Conservation (phyloP, 306 rosid genomes). For the Hippophae tibetana region DNA sequence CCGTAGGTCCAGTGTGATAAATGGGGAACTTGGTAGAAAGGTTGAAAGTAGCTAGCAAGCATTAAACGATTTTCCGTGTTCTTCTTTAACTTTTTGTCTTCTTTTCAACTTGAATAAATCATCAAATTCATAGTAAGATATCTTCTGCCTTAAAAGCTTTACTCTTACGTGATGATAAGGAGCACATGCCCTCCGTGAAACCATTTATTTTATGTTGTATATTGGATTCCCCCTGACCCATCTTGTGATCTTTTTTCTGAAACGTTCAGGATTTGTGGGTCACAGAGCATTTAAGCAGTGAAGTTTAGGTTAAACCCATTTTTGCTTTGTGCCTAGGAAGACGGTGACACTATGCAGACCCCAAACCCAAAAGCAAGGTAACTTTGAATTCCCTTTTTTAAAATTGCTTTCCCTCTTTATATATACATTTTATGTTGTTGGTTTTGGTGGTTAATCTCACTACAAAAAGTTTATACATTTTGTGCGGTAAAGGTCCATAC, state of each 20-base stretch:
- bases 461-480: too few species aligned
- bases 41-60: constrained; percentile 1
- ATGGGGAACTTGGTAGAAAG: constrained; percentile 11
- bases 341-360: constrained; percentile 68
- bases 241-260: constrained; percentile 35
- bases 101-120: constrained; percentile 2
- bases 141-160: constrained; percentile 38
- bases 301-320: constrained; percentile 23
- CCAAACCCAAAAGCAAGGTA: constrained; percentile 71
- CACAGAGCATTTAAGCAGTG: constrained; percentile 54
- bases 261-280: constrained; percentile 60
- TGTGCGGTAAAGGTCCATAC: neutral
- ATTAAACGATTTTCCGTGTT: constrained; percentile 4
- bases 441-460: neutral
- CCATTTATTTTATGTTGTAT: constrained; percentile 24
- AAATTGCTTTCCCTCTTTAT: constrained; percentile 13
- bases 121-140: constrained; percentile 8
- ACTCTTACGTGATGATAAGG: constrained; percentile 28
- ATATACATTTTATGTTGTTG: constrained; percentile 14
- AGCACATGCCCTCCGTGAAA: constrained; percentile 49
- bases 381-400: constrained; percentile 18
- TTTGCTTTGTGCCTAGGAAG: constrained; percentile 23
- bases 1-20: constrained; percentile 34
- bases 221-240: constrained; percentile 64
- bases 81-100: neutral